Conservation (phyloP, 2,329 filamentous ascomycete species). For the Microdochium trichocladiopsis region DNA sequence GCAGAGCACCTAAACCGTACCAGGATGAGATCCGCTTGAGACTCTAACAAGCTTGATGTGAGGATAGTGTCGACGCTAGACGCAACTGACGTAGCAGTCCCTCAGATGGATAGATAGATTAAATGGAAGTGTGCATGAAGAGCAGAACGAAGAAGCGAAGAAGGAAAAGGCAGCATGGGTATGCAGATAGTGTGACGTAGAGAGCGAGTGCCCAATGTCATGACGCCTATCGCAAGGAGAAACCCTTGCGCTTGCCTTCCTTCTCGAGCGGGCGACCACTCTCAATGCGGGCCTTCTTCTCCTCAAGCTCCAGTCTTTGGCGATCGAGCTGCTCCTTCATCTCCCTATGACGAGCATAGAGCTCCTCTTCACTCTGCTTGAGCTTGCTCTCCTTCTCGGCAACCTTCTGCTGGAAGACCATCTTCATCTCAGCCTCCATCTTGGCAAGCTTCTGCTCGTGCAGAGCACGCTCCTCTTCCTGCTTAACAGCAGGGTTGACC, state of each 20-base stretch:
- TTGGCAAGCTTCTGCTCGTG: conserved; percentile 99
- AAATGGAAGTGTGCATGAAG: conserved; percentile 11
- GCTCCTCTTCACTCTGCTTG: conserved; percentile 98
- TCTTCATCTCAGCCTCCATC: conserved; percentile 99
- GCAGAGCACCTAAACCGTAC: neutral
- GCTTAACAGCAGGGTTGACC: conserved; percentile 99
- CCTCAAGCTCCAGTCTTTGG: conserved; percentile 89
- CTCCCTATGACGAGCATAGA: conserved; percentile 95
- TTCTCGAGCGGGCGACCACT: conserved; percentile 94
- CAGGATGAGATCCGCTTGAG: neutral
- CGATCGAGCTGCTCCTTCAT: conserved; percentile 99
- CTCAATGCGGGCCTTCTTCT: conserved; percentile 96
- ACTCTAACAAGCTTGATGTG: neutral
- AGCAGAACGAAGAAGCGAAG: conserved; percentile 8
- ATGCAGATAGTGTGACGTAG: neutral
- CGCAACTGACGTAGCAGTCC: conserved; percentile 2
- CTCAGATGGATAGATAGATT: conserved; percentile 9
- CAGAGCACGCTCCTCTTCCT: conserved; percentile 95
- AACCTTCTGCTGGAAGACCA: conserved; percentile 99
- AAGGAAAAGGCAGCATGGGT: conserved; percentile 22
- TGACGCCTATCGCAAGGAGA: conserved; percentile 77
- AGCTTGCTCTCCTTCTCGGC: conserved; percentile 99
- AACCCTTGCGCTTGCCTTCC: conserved; percentile 98
- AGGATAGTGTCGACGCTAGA: neutral
- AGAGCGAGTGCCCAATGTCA: neutral